Base-by-base conservation (phyloP, 305 asterid species). In the Rubia tinctorum region DNA sequence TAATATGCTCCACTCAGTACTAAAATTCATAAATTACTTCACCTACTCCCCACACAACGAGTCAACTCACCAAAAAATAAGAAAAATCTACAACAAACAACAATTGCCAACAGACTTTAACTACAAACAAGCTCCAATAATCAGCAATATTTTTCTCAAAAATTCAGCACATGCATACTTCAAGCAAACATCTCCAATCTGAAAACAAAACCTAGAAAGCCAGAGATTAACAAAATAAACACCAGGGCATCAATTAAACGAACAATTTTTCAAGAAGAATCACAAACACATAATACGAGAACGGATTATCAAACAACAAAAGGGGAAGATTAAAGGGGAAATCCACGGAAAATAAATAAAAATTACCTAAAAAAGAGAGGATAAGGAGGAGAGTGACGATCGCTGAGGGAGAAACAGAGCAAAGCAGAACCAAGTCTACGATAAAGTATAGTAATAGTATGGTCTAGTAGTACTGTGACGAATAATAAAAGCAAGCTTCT, bases 301-400 rank as follows among this genome's bases (percentile, higher is more conserved):
- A n/a, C 1, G 1, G 42, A 6, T 25, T 23, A 25, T 20, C 23
- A 6, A 13, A 8, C 18, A 1, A 6, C 10, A 9, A 7, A 42
- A 15, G 8, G 6, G 69, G 43, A 60, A n/a, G 5, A 25, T 68
- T 43, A 8, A 53, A 42, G 18, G 18, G 40, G 30, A 8, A n/a
- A n/a, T n/a, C n/a, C n/a, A n/a, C n/a, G n/a, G 10, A 17, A 13
- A 20, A 37, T 40, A 66, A 66, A 8, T 40, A 39, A 56, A 69
- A 60, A 49, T 40, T 75, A 75, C 79, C 79, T 47, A 22, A 49
- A 68, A 27, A 76, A n/a, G 75, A 75, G 27, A 79, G 76, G 89
- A 82, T 78, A 79, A 80, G 83, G 80, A 78, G 80, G 9, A 74
- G 86, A 82, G 85, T 78, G 86, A 82, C 72, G 63, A 69, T 67